Conservation (phyloP, 805 yeast genomes). For the Metschnikowia henanensis region DNA sequence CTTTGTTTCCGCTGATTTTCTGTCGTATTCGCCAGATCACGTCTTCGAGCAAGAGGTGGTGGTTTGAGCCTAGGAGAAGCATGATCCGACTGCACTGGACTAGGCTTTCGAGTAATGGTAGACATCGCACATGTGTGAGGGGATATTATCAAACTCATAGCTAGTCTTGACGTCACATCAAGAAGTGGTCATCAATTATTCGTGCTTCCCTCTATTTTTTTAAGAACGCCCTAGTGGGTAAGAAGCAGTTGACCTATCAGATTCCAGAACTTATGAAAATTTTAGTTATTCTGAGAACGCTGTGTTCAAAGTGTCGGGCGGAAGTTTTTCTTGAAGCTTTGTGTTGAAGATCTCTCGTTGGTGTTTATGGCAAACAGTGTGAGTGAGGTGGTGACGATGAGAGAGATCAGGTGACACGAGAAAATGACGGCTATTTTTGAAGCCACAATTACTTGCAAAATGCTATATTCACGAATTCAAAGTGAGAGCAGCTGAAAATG, state of each 20-base stretch:
- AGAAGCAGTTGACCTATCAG: too few relatives aligned
- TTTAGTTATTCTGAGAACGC: too few relatives aligned
- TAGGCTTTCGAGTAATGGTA: constrained; percentile 7
- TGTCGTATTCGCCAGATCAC: neutral
- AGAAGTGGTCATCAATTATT: neutral
- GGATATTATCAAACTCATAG: constrained; percentile 16
- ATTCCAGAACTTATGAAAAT: too few relatives aligned
- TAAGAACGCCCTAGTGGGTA: too few relatives aligned
- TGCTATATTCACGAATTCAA: too few relatives aligned
- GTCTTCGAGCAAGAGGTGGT: constrained; percentile 1
- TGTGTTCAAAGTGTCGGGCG: too few relatives aligned
- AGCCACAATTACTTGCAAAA: neutral
- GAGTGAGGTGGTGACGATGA: neutral
- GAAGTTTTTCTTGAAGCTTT: too few relatives aligned
- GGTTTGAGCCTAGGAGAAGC: constrained; percentile 7
- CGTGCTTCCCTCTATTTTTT: neutral
- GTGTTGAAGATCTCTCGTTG: too few relatives aligned
- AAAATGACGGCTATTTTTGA: neutral
- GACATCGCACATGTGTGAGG: constrained; percentile 14
- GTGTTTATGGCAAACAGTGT: neutral
- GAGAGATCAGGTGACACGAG: neutral
- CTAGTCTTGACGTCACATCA: constrained; percentile 1
- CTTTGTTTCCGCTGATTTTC: neutral
- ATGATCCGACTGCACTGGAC: constrained; percentile 5
- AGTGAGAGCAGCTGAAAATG: too few relatives aligned